phyloP scores from a whole-genome alignment of 331 rosid species.

The Malus hybrid region DNA sequence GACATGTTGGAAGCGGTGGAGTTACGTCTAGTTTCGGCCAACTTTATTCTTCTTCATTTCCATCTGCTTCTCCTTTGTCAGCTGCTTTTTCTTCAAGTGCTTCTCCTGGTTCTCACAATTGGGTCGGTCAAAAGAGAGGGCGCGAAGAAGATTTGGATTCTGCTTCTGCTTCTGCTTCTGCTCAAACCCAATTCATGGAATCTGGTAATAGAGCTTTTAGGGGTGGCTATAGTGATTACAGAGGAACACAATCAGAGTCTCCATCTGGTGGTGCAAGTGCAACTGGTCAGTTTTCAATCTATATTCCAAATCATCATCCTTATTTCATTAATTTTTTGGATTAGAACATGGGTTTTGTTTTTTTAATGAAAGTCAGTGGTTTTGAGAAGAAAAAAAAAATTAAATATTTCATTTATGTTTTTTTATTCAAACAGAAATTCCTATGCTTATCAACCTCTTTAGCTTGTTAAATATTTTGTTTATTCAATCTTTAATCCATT shows the following conservation, averaged over 20 bases:
- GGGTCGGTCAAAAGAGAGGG: constrained; percentile 67
- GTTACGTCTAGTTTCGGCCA: constrained; percentile 16
- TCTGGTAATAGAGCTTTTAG: constrained; percentile 27
- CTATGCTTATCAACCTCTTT: not conserved
- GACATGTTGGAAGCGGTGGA: constrained; percentile 24
- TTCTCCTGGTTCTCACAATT: constrained; percentile 22
- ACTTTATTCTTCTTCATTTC: constrained; percentile 17
- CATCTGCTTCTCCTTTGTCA: constrained; percentile 22
- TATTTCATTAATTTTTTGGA: too few species aligned
- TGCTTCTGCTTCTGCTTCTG: not conserved
- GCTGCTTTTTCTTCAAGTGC: constrained; percentile 16
- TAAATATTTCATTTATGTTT: too few species aligned
- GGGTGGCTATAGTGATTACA: constrained; percentile 18
- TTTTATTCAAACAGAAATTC: not conserved
- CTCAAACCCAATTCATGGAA: constrained; percentile 16
- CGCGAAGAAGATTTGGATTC: constrained; percentile 36
- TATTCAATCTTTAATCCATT: not conserved
- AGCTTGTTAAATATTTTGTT: not conserved
- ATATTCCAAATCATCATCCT: not conserved
- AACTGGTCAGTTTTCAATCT: constrained; percentile 14
- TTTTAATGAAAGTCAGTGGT: not conserved
- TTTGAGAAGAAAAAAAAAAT: not conserved
- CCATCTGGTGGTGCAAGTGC: constrained; percentile 30
- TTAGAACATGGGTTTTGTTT: not conserved
- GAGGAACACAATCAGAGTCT: constrained; percentile 30